Percentiles rank a stretch among this genome's conserved stretches.
Evolutionary conservation across 306 rosid species (phyloP).

Genomic region (Cyclanthera cordifolia): DNA sequence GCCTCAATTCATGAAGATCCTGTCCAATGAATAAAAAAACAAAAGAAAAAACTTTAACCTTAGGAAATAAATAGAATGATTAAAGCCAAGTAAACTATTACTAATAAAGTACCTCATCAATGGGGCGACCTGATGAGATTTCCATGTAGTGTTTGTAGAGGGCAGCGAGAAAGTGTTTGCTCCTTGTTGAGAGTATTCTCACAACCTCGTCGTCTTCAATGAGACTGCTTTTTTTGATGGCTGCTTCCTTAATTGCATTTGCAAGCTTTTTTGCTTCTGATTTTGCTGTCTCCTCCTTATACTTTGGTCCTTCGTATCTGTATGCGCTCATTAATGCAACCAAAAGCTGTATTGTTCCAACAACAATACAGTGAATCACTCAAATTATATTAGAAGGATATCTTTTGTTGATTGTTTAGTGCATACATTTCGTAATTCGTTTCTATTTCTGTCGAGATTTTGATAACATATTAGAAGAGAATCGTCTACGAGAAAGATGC

Average conservation of each 20-base stretch:
- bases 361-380: no score
- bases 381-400: no score
- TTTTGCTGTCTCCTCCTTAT: slow-evolving; percentile 47
- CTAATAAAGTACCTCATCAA: slow-evolving; percentile 74
- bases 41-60: neutral
- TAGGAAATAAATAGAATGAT: no score
- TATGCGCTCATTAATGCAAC: slow-evolving; percentile 79
- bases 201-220: slow-evolving; percentile 60
- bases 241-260: slow-evolving; percentile 37
- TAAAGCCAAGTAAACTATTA: no score
- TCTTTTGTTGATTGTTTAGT: no score
- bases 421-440: no score
- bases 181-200: slow-evolving; percentile 60
- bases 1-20: slow-evolving; percentile 46
- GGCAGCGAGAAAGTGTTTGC: slow-evolving; percentile 56
- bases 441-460: no score
- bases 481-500: no score
- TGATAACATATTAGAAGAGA: no score
- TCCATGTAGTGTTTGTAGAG: slow-evolving; percentile 56
- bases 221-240: slow-evolving; percentile 23
- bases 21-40: neutral
- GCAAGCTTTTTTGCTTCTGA: slow-evolving; percentile 51
- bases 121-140: slow-evolving; percentile 30
- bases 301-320: slow-evolving; percentile 77
- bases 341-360: slow-evolving; percentile 39